Percentiles rank a stretch among this genome's conserved stretches.
Evolutionary conservation across 2,329 filamentous ascomycete genomes (phyloP).

Genomic region (Fusarium nygamai): DNA sequence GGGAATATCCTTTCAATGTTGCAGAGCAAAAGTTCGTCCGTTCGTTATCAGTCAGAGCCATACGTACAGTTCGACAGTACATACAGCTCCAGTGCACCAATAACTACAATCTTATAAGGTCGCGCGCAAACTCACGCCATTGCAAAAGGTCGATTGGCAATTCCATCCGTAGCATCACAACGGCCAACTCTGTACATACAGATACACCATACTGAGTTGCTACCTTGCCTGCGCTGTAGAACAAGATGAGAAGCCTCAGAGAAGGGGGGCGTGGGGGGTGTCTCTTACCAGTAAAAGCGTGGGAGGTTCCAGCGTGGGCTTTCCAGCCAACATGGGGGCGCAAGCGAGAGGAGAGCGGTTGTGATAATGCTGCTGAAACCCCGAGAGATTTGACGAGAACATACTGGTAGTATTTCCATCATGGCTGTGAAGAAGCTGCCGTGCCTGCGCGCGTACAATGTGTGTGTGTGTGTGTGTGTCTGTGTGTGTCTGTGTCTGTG

Average conservation of each 20-base stretch:
- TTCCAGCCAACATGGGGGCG: slow-evolving; percentile 26
- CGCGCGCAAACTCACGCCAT: slow-evolving; percentile 12
- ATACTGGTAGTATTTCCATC: not conserved
- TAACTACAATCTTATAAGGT: not conserved
- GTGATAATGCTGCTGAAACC: slow-evolving; percentile 2
- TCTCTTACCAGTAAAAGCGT: slow-evolving; percentile 34
- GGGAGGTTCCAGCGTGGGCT: slow-evolving; percentile 28
- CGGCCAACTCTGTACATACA: not conserved
- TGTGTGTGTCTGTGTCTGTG: slow-evolving; percentile 13
- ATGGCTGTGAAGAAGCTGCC: slow-evolving; percentile 7
- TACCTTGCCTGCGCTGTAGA: slow-evolving; percentile 2
- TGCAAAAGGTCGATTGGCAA: slow-evolving; percentile 12
- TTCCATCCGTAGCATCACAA: slow-evolving; percentile 12
- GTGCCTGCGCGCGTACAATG: not conserved
- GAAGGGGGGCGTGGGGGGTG: slow-evolving; percentile 37
- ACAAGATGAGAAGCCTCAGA: slow-evolving; percentile 20
- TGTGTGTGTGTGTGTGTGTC: slow-evolving; percentile 17
- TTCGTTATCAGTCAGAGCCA: slow-evolving; percentile 24
- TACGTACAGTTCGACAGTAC: not conserved
- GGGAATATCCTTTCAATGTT: slow-evolving; percentile 2
- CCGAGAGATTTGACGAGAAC: not conserved
- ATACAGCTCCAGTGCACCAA: slow-evolving; percentile 1
- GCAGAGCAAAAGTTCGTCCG: slow-evolving; percentile 2
- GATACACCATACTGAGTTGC: not conserved
- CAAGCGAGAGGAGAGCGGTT: slow-evolving; percentile 22